phyloP scores from a whole-genome alignment of 2,329 filamentous ascomycete genomes.

The Hypoxylon sp. region DNA sequence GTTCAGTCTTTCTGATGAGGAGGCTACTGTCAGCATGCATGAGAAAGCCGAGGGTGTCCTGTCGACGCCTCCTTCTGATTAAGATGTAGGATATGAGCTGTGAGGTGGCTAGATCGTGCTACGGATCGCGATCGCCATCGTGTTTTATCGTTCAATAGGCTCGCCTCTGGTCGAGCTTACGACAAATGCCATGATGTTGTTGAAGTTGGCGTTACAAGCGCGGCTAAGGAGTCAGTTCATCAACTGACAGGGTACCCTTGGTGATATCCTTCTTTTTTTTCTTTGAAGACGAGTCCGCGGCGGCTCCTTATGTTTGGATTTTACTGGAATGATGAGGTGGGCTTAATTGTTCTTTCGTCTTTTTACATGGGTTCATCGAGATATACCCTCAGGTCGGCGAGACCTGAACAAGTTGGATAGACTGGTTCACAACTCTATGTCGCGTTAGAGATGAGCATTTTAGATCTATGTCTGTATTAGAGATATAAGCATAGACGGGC shows the following conservation, averaged over 20 bases:
- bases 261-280: constrained; percentile 6
- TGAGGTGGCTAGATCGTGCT: constrained; percentile 6
- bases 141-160: constrained; percentile 13
- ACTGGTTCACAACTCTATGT: constrained; percentile 28
- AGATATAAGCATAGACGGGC: constrained; percentile 22
- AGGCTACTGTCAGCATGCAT: constrained; percentile 35
- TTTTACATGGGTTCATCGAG: constrained; percentile 27
- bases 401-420: constrained; percentile 32
- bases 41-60: constrained; percentile 40
- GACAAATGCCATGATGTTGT: constrained; percentile 13
- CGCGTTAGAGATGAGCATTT: constrained; percentile 17
- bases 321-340: constrained; percentile 16
- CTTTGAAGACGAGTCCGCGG: neutral
- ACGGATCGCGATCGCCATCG: constrained; percentile 12
- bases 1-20: constrained; percentile 44
- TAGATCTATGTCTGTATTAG: constrained; percentile 9
- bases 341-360: constrained; percentile 24
- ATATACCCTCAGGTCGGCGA: constrained; percentile 34
- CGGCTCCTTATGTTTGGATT: constrained; percentile 6
- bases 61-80: constrained; percentile 35
- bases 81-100: constrained; percentile 1
- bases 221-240: constrained; percentile 8
- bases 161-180: constrained; percentile 8
- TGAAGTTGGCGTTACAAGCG: neutral
- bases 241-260: neutral